Percentiles rank a stretch among this genome's conserved stretches.
Conservation (phyloP, 768 basidiomycete species). For the Leccinellum luteum region DNA sequence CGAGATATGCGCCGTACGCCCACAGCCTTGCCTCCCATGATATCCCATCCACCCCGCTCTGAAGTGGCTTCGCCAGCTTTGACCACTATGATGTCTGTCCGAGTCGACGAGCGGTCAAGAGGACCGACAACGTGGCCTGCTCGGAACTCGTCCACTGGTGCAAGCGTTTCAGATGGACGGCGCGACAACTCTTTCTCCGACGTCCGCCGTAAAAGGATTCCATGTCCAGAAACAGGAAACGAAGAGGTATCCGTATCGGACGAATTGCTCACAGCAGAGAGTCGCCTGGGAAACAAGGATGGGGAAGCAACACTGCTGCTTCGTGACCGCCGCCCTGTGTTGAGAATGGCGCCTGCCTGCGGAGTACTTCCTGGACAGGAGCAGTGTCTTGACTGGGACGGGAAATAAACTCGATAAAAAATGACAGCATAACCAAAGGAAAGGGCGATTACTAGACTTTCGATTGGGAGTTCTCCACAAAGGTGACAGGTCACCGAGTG, state of each 20-base stretch:
- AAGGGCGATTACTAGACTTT: slow-evolving; percentile 64
- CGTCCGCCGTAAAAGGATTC: slow-evolving; percentile 67
- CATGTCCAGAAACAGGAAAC: slow-evolving; percentile 82
- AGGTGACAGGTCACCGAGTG: slow-evolving; percentile 56
- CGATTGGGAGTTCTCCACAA: slow-evolving; percentile 66
- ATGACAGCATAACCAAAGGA: slow-evolving; percentile 63
- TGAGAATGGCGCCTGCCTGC: slow-evolving; percentile 43
- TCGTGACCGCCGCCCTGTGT: slow-evolving; percentile 55
- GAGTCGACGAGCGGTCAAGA: slow-evolving; percentile 34
- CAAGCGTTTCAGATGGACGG: slow-evolving; percentile 46
- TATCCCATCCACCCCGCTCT: slow-evolving; percentile 80
- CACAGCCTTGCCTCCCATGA: slow-evolving; percentile 51
- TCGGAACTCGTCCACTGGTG: slow-evolving; percentile 36
- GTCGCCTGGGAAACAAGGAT: slow-evolving; percentile 47
- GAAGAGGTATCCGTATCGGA: slow-evolving; percentile 42
- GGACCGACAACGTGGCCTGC: slow-evolving; percentile 30
- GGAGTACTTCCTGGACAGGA: slow-evolving; percentile 57
- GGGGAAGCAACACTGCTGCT: slow-evolving; percentile 54
- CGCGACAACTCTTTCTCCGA: slow-evolving; percentile 65
- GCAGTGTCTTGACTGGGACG: slow-evolving; percentile 60
- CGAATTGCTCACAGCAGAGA: slow-evolving; percentile 42
- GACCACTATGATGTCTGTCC: slow-evolving; percentile 52
- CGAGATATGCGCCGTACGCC: slow-evolving; percentile 72
- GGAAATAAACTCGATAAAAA: slow-evolving; percentile 61
- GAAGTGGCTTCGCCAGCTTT: slow-evolving; percentile 55